Percentiles rank a stretch among this genome's conserved stretches.
Conservation (phyloP, 2,329 filamentous ascomycete species). For the Seiridium unicorne region DNA sequence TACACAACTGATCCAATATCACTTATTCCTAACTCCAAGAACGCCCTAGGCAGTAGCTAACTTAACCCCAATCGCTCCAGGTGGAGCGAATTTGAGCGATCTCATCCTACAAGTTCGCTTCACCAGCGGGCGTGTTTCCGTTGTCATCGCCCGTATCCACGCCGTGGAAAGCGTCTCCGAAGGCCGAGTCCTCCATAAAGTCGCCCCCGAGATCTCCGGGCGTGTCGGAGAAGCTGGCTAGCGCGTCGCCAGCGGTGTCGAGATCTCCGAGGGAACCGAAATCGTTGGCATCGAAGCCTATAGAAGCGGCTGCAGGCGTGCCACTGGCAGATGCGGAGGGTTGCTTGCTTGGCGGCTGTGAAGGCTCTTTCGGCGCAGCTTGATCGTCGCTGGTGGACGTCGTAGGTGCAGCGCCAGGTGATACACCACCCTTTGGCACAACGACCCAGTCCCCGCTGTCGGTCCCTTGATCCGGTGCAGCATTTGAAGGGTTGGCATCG, state of each 20-base stretch:
- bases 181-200: conserved; percentile 71
- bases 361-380: conserved; percentile 14
- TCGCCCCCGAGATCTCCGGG: conserved; percentile 55
- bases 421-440: conserved; percentile 61
- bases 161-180: conserved; percentile 79
- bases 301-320: conserved; percentile 39
- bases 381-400: not conserved
- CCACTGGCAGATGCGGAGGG: conserved; percentile 34
- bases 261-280: conserved; percentile 64
- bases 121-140: conserved; percentile 26
- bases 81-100: not conserved
- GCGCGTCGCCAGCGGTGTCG: conserved; percentile 69
- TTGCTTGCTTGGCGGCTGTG: conserved; percentile 29
- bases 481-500: conserved; percentile 32
- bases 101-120: conserved; percentile 20
- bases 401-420: conserved; percentile 29
- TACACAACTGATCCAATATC: too few species aligned
- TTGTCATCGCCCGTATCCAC: conserved; percentile 37
- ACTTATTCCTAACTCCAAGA: not conserved
- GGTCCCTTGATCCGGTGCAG: conserved; percentile 47
- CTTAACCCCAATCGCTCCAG: not conserved
- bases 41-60: not conserved
- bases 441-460: conserved; percentile 72
- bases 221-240: conserved; percentile 62
- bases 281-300: conserved; percentile 49